These are phyloP conservation scores for Exophiala lecanii-corni DNA, from an alignment of 2,329 filamentous ascomycete species.

Conservation along the genomic window DNA sequence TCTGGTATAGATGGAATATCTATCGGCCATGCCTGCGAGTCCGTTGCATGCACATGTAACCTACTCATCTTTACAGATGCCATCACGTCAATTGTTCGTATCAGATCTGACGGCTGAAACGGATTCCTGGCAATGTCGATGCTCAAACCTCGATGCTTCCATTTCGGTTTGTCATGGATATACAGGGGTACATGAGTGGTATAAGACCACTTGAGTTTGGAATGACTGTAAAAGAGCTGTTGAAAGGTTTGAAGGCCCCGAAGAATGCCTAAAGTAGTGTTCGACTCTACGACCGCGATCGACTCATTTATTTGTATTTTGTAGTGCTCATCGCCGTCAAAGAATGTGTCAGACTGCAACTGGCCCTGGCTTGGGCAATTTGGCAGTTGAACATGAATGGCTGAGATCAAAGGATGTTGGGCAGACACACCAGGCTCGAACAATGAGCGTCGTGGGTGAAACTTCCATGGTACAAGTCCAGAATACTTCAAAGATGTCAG, in stretches of 20 bases:
- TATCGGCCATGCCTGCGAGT: conserved; percentile 62
- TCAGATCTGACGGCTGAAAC: conserved; percentile 63
- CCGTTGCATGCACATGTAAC: conserved; percentile 54
- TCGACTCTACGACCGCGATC: conserved; percentile 24
- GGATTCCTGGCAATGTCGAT: conserved; percentile 73
- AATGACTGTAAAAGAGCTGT: conserved; percentile 30
- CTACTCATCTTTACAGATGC: conserved; percentile 54
- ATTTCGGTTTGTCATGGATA: conserved; percentile 70
- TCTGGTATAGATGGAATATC: conserved; percentile 72
- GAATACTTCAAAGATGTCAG: conserved; percentile 20
- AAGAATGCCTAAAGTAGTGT: conserved; percentile 27
- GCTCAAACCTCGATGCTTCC: conserved; percentile 72
- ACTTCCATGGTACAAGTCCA: conserved; percentile 32
- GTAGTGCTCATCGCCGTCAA: conserved; percentile 28
- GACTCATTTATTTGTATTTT: conserved; percentile 24
- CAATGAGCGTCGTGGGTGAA: conserved; percentile 25
- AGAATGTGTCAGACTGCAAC: conserved; percentile 17
- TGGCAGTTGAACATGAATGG: conserved; percentile 22
- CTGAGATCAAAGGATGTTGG: conserved; percentile 12
- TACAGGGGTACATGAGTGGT: conserved; percentile 65
- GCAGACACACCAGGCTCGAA: conserved; percentile 25
- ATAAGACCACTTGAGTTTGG: conserved; percentile 48
- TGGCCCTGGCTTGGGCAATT: conserved; percentile 12
- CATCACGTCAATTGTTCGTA: conserved; percentile 72
- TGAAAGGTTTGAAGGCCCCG: conserved; percentile 29